Conservation (phyloP, 2,329 filamentous ascomycete genomes). For the Thielaviopsis euricoi region DNA sequence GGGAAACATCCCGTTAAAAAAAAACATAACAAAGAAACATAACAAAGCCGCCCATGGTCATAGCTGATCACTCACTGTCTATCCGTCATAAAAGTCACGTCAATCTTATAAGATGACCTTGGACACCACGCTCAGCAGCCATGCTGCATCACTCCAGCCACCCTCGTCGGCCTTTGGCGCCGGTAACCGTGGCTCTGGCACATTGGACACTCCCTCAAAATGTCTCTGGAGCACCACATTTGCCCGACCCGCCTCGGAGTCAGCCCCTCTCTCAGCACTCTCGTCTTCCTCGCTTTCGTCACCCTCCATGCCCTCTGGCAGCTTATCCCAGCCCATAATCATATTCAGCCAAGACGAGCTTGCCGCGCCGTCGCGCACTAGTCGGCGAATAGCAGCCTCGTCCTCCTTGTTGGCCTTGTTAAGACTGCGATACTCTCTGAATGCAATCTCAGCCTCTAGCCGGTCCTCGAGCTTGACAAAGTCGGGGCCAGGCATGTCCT, state of each 20-base stretch:
- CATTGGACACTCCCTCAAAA: slow-evolving; percentile 16
- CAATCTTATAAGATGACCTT: slow-evolving; percentile 37
- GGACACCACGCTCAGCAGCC: slow-evolving; percentile 48
- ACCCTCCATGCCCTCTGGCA: not conserved
- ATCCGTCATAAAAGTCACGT: not conserved
- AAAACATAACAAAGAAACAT: not conserved
- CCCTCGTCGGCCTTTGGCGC: slow-evolving; percentile 36
- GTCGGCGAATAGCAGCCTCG: slow-evolving; percentile 39
- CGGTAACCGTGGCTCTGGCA: slow-evolving; percentile 30
- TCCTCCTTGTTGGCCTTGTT: slow-evolving; percentile 35
- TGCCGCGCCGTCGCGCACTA: slow-evolving; percentile 36
- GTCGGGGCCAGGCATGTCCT: slow-evolving; percentile 33
- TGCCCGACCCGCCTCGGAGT: slow-evolving; percentile 15
- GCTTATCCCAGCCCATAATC: slow-evolving; percentile 37
- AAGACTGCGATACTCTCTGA: slow-evolving; percentile 1
- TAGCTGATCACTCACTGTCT: not conserved
- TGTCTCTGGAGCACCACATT: slow-evolving; percentile 4
- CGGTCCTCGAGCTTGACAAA: slow-evolving; percentile 47
- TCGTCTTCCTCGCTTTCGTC: slow-evolving; percentile 26
- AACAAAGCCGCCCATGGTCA: not conserved
- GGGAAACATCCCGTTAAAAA: not conserved
- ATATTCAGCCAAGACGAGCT: slow-evolving; percentile 42
- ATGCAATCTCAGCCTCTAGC: slow-evolving; percentile 26
- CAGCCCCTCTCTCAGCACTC: slow-evolving; percentile 22
- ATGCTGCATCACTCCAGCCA: slow-evolving; percentile 50